Base-by-base conservation (phyloP, 805 yeast genomes). In the Saturnispora sanitii region DNA sequence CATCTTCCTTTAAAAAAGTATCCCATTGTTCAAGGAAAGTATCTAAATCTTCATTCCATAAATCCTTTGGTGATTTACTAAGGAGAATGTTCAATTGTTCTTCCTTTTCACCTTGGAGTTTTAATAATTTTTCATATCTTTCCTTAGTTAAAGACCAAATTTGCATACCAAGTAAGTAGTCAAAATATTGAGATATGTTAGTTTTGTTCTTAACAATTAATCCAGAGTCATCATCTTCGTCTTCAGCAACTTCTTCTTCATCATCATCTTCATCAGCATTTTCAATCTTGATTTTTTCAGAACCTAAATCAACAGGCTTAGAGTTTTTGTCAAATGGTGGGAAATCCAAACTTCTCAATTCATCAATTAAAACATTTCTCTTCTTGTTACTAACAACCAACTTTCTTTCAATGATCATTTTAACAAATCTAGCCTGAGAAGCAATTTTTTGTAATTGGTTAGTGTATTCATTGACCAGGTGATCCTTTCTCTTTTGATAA, bases 81-180 rank as follows among this genome's bases (percentile, higher is more conserved):
- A 87, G 70, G 49, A 92, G 67, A 1, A 54, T 57, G 34, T 75
- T 79, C 51, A 90, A 69, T 55, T 84, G 94, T 11, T 59, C 66
- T 56, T 86, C 90, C 53, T 79, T 81, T 20, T 67, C 79, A 42
- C 77, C 84, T 45, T 76, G 72, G 56, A 88, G 94, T 40, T 70
- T 70, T 52, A 87, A 65, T 49, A 92, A 66, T 49, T 74, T 79
- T 53, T 85, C 88, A 56, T 88, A 92, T 51, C 92, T 74, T 62
- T 92, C 98, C 44, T 70, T 71, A 1, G 98, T 90, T 55, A 92
- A 73, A 29, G 96, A 82, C 92, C 96, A 86, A 48, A 92, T 79
- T 27, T 87, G 75, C 95, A 92, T 83, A 40, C 92, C 94, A 40
- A 92, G 68, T 47, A 92, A 68, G 52, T 92, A 92, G 54, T 92